phyloP scores from a whole-genome alignment of 176 grass and related monocot species.

The Canna indica region DNA sequence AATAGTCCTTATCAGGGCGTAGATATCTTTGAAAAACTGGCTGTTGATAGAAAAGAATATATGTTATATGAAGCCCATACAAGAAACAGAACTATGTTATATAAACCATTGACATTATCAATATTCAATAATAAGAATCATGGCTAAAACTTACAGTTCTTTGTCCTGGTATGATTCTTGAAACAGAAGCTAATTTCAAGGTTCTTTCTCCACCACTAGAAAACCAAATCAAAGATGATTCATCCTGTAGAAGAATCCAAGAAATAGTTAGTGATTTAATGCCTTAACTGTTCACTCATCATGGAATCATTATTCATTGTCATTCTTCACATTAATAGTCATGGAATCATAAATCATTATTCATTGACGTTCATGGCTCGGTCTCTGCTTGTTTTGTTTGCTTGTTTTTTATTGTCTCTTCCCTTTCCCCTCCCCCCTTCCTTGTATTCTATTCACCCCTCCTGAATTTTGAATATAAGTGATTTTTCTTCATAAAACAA shows the following conservation, averaged over 20 bases:
- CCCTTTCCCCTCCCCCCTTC: too few species aligned
- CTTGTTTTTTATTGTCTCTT: too few species aligned
- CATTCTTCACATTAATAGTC: too few species aligned
- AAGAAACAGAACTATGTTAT: too few species aligned
- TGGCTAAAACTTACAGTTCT: constrained; percentile 4
- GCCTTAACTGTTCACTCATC: neutral
- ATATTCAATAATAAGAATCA: neutral
- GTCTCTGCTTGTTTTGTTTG: too few species aligned
- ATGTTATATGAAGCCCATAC: neutral
- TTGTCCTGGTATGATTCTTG: constrained; percentile 10
- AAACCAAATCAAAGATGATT: constrained; percentile 18
- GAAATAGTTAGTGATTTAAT: neutral
- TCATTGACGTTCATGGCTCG: too few species aligned
- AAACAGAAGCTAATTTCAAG: constrained; percentile 16
- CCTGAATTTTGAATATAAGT: too few species aligned
- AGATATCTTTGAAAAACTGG: constrained; percentile 14
- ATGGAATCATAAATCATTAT: too few species aligned
- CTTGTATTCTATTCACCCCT: too few species aligned
- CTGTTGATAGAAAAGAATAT: neutral
- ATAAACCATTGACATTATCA: neutral
- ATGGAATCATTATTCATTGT: neutral
- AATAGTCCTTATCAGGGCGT: constrained; percentile 4
- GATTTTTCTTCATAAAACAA: too few species aligned
- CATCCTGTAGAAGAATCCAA: constrained; percentile 3
- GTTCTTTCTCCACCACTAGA: constrained; percentile 5